Base-by-base conservation (phyloP, 495 filamentous ascomycete species). In the Aspergillus taichungensis region DNA sequence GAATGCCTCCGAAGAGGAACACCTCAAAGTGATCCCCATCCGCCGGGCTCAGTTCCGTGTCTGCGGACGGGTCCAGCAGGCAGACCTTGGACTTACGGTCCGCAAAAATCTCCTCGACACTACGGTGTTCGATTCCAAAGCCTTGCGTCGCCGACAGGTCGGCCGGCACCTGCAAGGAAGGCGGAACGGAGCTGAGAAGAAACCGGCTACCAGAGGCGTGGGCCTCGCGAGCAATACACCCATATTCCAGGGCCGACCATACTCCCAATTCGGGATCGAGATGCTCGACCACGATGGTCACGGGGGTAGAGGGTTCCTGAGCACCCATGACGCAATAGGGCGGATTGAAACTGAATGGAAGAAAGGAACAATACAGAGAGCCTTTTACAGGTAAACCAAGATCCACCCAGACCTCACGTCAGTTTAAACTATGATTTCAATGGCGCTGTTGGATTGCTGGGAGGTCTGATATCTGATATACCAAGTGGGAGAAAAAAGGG, bases 1-100 rank as follows among this genome's bases (percentile, higher is more conserved):
- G 69, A 63, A 98, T 98, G 3, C 92, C 92, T 9, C 92, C 92
- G 65, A 97, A 98, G 30, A 98, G 65, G 63, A 96, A 98, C 10
- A 85, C 81, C 50, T 96, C 87, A 64, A 97, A 98, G 9, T 51
- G 61, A 33, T 84, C 78, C 8, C 78, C 87, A 71, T 98, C 92
- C 34, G 80, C 82, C 0, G 94, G 92, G 34, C 72, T 78, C 54
- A 98, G 60, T 52, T 96, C 91, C 50, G 78, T 76, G 52, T 74
- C 67, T 5, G 88, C 94, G 28, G 82, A 71, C 0, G 92, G 94
- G 66, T 98, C 92, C 31, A 98, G 70, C 49, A 98, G 71, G 61
- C 92, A 98, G 42, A 96, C 84, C 42, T 78, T 77, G 6, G 71
- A 72, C 63, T 79, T 83, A 39, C 73, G 64, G 34, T 76, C 71